Conservation (phyloP, 2,329 filamentous ascomycete species). For the Tothia fuscella region DNA sequence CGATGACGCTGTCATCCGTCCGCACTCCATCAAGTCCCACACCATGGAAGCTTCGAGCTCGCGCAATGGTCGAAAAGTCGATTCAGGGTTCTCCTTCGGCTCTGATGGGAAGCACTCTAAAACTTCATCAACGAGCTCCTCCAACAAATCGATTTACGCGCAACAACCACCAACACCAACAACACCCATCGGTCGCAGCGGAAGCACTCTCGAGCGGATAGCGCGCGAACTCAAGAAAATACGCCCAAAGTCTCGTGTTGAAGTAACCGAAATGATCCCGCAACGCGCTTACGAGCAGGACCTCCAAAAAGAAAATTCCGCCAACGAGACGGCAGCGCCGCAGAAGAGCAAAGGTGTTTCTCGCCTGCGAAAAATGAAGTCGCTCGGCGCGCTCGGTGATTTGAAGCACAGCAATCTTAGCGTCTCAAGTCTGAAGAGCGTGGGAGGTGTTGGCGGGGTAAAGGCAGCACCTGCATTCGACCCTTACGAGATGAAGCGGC, state of each 20-base stretch:
- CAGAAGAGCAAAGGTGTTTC: neutral
- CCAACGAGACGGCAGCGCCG: neutral
- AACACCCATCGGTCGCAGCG: slow-evolving; percentile 6
- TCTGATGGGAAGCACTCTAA: slow-evolving; percentile 18
- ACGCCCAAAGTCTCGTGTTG: slow-evolving; percentile 9
- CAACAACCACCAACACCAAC: slow-evolving; percentile 19
- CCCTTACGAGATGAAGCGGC: slow-evolving; percentile 6
- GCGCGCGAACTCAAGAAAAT: slow-evolving; percentile 11
- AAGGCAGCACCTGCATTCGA: slow-evolving; percentile 2
- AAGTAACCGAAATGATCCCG: slow-evolving; percentile 6
- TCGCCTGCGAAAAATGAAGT: slow-evolving; percentile 11
- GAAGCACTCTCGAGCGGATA: slow-evolving; percentile 10
- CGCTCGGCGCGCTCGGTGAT: slow-evolving; percentile 9
- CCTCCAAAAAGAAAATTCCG: slow-evolving; percentile 1
- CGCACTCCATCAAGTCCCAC: slow-evolving; percentile 15
- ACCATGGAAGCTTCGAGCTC: slow-evolving; percentile 13
- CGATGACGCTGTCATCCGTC: slow-evolving; percentile 15
- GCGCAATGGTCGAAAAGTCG: slow-evolving; percentile 38
- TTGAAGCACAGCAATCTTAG: slow-evolving; percentile 11
- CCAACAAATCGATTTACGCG: slow-evolving; percentile 12
- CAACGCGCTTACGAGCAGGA: neutral
- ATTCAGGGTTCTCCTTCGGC: slow-evolving; percentile 52
- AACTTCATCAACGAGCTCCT: slow-evolving; percentile 24
- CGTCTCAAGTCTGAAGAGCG: neutral
- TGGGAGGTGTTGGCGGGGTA: neutral